phyloP scores from a whole-genome alignment of 768 basidiomycete genomes.

The Baorangia bicolor region DNA sequence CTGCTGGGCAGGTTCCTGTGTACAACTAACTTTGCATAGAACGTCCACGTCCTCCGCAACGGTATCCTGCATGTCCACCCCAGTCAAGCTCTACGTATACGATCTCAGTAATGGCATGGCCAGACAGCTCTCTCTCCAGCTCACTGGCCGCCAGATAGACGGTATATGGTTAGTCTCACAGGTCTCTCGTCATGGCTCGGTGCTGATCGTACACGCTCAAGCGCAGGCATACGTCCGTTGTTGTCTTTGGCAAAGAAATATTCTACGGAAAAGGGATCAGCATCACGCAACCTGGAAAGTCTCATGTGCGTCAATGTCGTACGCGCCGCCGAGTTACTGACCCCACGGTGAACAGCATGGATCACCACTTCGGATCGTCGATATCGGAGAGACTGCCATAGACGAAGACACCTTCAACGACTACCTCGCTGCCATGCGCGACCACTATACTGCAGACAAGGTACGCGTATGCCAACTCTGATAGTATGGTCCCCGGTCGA shows the following conservation, averaged over 20 bases:
- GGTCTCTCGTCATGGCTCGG: neutral
- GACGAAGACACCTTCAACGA: constrained; percentile 86
- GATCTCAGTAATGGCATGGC: constrained; percentile 90
- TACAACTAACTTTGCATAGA: neutral
- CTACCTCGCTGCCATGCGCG: constrained; percentile 71
- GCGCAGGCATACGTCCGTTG: constrained; percentile 88
- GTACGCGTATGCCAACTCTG: constrained; percentile 38
- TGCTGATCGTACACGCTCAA: constrained; percentile 13
- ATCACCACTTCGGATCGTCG: constrained; percentile 61
- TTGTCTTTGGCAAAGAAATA: constrained; percentile 81
- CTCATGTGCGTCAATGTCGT: constrained; percentile 59
- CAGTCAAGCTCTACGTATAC: constrained; percentile 85
- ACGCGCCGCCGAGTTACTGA: neutral
- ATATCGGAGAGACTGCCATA: constrained; percentile 77
- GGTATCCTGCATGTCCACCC: constrained; percentile 21
- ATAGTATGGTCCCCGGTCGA: neutral
- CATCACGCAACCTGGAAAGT: constrained; percentile 69
- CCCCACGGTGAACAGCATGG: constrained; percentile 55
- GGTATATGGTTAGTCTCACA: constrained; percentile 74
- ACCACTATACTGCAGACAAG: constrained; percentile 88
- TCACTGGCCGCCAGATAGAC: constrained; percentile 88
- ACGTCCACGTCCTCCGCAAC: neutral
- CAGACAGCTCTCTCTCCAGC: constrained; percentile 68
- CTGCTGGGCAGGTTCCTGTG: constrained; percentile 1
- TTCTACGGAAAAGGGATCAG: constrained; percentile 90